Base-by-base conservation (phyloP, 345 rosid species). In the Rubroshorea leprosula region DNA sequence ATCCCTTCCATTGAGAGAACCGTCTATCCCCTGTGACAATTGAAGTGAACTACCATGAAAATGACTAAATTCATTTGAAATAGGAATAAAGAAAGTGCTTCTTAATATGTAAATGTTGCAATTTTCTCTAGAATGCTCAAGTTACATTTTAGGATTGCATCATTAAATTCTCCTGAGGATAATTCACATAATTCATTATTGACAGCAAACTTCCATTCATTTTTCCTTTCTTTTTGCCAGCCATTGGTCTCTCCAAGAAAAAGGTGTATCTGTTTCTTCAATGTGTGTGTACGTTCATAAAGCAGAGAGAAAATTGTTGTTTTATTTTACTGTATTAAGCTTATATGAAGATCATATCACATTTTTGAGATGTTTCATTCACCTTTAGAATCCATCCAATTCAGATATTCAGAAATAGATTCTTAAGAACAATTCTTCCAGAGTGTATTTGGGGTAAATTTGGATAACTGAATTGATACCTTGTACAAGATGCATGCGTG, bases 401-500 rank as follows among this genome's bases (percentile, higher is more conserved):
- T 10, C 41, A 62, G 22, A 41, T 8, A 14, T 23, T 62, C 22
- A 22, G 4, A n/a, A 25, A 24, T 24, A 24, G 56, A 38, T 45
- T 41, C 49, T 55, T 44, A 20, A 13, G 35, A 19, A 24, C 17
- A 26, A 38, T 60, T 18, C 19, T 20, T 61, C 13, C 51, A 6
- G 61, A 27, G 51, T 51, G 25, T n/a, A 29, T 55, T 21, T 47
- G 10, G 61, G 44, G 64, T 43, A 48, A 47, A 52, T 65, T 45
- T 39, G 4, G 35, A 35, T 24, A 41, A 67, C 20, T 54, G 38
- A 23, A 20, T 44, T 21, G 22, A 24, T 76, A 93, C 99, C 99
- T 87, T 93, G 99, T 24, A 93, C 90, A 54, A 89, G 96, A 76
- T 85, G 99, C 99, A 93, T 93, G 47, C 92, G 78, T 22, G 95